These are phyloP conservation scores for Trypanosomatidae sp. DNA, from an alignment of 208 protist genomes.

Conservation along the genomic window DNA sequence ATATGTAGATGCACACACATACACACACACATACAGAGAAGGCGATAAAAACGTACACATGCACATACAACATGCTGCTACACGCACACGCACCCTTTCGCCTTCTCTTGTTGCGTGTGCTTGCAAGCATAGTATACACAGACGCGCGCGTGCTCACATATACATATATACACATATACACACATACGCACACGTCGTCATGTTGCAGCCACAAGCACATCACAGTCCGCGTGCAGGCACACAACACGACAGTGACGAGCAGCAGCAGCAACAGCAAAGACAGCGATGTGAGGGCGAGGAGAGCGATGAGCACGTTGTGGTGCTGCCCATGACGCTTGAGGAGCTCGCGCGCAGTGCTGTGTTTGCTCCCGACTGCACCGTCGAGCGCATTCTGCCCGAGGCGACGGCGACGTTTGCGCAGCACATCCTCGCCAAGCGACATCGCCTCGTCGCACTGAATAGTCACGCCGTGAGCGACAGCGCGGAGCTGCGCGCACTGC, in stretches of 20 bases:
- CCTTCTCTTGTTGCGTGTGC: too few species aligned
- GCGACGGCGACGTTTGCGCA: constrained; percentile 12
- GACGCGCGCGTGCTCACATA: too few species aligned
- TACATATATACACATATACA: constrained; percentile 5
- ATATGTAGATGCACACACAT: constrained; percentile 1
- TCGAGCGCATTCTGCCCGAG: constrained; percentile 18
- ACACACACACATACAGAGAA: constrained; percentile 5
- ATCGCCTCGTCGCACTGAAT: constrained; percentile 36
- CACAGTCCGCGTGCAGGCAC: neutral
- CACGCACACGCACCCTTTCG: too few species aligned
- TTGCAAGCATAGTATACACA: too few species aligned
- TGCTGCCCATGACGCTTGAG: constrained; percentile 28
- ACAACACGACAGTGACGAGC: neutral
- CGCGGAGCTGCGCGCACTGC: constrained; percentile 38
- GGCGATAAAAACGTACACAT: too few species aligned
- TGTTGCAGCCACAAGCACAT: constrained; percentile 4
- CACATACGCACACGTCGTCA: constrained; percentile 1
- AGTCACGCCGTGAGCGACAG: constrained; percentile 23
- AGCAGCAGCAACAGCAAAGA: constrained; percentile 3
- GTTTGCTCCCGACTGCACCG: constrained; percentile 49
- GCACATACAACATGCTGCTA: too few species aligned
- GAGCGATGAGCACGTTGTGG: too few species aligned
- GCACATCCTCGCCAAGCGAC: constrained; percentile 2
- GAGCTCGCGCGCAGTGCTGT: constrained; percentile 25
- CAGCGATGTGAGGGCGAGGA: too few species aligned